Evolutionary conservation across 306 rosid genomes (phyloP).

Genomic region (Begonia fuchsioides): DNA sequence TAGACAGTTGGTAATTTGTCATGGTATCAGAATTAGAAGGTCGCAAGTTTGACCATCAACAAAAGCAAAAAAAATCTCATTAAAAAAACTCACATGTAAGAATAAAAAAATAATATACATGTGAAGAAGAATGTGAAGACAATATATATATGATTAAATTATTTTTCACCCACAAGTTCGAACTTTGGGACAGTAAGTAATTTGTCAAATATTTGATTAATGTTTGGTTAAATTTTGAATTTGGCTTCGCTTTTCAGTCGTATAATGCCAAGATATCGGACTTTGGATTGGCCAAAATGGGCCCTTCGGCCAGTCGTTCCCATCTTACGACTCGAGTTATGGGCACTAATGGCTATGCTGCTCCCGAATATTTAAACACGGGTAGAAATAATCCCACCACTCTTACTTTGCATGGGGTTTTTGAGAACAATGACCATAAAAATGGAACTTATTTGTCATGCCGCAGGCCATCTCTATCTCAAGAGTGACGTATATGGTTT

Average conservation of each 20-base stretch:
- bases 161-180: too few relatives aligned
- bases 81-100: too few relatives aligned
- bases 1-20: too few relatives aligned
- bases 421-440: neutral
- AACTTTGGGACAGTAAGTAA: too few relatives aligned
- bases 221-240: neutral
- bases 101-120: too few relatives aligned
- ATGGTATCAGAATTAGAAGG: too few relatives aligned
- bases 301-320: constrained; percentile 92
- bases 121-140: too few relatives aligned
- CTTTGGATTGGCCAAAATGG: constrained; percentile 89
- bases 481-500: constrained; percentile 91
- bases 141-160: too few relatives aligned
- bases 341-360: constrained; percentile 98
- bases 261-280: constrained; percentile 85
- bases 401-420: neutral
- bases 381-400: constrained; percentile 22
- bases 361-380: constrained; percentile 89
- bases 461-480: constrained; percentile 74
- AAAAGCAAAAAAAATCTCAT: too few relatives aligned
- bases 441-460: neutral
- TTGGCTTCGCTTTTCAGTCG: constrained; percentile 32
- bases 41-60: too few relatives aligned
- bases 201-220: too few relatives aligned
- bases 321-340: constrained; percentile 88